phyloP scores from a whole-genome alignment of 805 yeast genomes.

The Starmera caribaea region DNA sequence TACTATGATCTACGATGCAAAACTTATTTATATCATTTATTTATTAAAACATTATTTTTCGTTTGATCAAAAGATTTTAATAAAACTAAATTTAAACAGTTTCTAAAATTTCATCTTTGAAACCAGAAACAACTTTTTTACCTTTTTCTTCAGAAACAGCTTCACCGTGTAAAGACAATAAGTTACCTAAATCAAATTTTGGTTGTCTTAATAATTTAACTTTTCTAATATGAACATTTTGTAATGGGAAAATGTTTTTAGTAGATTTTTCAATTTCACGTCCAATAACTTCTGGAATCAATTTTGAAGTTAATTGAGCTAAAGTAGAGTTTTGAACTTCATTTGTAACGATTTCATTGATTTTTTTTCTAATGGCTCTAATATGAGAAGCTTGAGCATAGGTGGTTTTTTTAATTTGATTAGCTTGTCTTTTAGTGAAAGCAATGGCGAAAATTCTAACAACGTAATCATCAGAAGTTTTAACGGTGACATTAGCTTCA shows the following conservation, averaged over 20 bases:
- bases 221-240: conserved; percentile 98
- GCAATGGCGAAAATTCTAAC: conserved; percentile 95
- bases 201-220: conserved; percentile 98
- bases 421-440: conserved; percentile 95
- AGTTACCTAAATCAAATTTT: conserved; percentile 95
- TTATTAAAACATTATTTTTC: too few species aligned
- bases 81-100: conserved; percentile 73
- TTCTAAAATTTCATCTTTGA: conserved; percentile 98
- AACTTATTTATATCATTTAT: too few species aligned
- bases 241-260: conserved; percentile 91
- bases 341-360: conserved; percentile 92
- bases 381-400: conserved; percentile 97
- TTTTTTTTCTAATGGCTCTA: conserved; percentile 95
- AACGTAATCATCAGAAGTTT: conserved; percentile 96
- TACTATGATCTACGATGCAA: too few species aligned
- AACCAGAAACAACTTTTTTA: conserved; percentile 89
- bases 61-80: too few species aligned
- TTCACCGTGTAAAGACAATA: conserved; percentile 97
- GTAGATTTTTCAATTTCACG: conserved; percentile 97
- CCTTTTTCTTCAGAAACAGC: conserved; percentile 90
- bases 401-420: conserved; percentile 95
- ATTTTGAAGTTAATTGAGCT: conserved; percentile 93
- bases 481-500: conserved; percentile 96
- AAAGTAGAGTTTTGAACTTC: conserved; percentile 92
- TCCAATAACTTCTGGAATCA: conserved; percentile 97